These are phyloP conservation scores for Ophiostoma perfectum DNA, from an alignment of 2,329 filamentous ascomycete species.

Conservation along the genomic window DNA sequence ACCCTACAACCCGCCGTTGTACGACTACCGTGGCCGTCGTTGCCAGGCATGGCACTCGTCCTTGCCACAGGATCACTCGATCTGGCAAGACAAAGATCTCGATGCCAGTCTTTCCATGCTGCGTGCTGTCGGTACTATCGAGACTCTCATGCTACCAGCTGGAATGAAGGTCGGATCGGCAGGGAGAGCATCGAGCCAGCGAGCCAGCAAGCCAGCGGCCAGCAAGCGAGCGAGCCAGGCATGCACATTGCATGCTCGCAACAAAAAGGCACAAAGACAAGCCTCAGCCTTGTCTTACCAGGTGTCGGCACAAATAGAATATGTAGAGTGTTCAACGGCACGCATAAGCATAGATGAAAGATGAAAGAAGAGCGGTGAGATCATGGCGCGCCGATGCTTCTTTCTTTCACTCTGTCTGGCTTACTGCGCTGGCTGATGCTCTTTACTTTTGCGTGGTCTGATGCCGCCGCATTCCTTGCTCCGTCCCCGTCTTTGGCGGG, in stretches of 20 bases:
- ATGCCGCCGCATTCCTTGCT: not conserved
- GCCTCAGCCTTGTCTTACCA: constrained; percentile 3
- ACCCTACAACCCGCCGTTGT: too few species aligned
- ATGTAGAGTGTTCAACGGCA: not conserved
- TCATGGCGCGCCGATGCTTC: not conserved
- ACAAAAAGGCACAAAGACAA: not conserved
- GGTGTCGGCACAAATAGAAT: not conserved
- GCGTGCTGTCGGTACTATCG: too few species aligned
- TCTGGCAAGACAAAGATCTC: not conserved
- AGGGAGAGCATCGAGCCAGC: not conserved
- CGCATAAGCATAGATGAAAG: not conserved
- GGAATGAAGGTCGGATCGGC: constrained; percentile 1
- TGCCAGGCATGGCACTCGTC: not conserved
- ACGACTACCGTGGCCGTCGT: too few species aligned
- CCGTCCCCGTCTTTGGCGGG: not conserved
- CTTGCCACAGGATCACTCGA: not conserved
- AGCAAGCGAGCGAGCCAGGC: not conserved
- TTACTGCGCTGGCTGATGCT: not conserved
- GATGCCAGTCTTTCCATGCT: not conserved
- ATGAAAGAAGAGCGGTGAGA: not conserved
- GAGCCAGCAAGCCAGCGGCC: too few species aligned
- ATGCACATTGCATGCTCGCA: not conserved
- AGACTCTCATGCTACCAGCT: not conserved
- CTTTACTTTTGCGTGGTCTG: not conserved
- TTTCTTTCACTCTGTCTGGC: not conserved